Evolutionary conservation across 306 rosid genomes (phyloP), one percentile per base, ranked within the genome.

Genomic region (Astragalus glycyphyllos): DNA sequence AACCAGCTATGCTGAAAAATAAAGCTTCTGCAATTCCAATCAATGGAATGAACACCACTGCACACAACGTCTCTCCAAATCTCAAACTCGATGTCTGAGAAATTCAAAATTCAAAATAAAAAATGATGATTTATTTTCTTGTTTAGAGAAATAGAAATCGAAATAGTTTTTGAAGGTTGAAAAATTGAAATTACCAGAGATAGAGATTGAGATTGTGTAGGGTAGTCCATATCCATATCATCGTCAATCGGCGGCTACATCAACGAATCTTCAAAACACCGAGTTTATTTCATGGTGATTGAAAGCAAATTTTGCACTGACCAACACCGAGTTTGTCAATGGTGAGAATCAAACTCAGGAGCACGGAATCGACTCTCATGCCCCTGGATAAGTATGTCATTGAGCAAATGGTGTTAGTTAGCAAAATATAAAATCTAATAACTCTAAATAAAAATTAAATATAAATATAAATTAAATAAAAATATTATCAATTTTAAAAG

Each of bases 1-100:
- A 89, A 74, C 83, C 47, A 3, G 85, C 11, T 1, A 89, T 62
- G 54, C 79, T 15, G 62, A 54, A 41, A 56, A 84, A 9, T 53
- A 87, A 26, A 58, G 79, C 85, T 31, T 90, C 82, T 0, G 57
- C 44, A 1, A 84, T 70, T 62, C 69, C 90, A 0, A 85, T 63
- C 14, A 89, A 14, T 2, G 92, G 89, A 3, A 71, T 71, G 76
- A 67, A 77, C 34, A 85, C 72, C 42, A 85, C 72, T 32, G 58
- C 54, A 47, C 89, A 89, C 2, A 87, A 60, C n/a, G 57, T 62
- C 72, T 77, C 83, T 44, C 87, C 87, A 0, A 85, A 2, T 4
- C 62, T 68, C 64, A 81, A 81, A 73, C 89, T 82, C 51, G 87
- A 77, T 9, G 69, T 49, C 88, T 80, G 69, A 47, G 2, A 50